These are phyloP conservation scores for Pyrenula massariospora DNA, from an alignment of 495 filamentous ascomycete species.

Conservation along the genomic window DNA sequence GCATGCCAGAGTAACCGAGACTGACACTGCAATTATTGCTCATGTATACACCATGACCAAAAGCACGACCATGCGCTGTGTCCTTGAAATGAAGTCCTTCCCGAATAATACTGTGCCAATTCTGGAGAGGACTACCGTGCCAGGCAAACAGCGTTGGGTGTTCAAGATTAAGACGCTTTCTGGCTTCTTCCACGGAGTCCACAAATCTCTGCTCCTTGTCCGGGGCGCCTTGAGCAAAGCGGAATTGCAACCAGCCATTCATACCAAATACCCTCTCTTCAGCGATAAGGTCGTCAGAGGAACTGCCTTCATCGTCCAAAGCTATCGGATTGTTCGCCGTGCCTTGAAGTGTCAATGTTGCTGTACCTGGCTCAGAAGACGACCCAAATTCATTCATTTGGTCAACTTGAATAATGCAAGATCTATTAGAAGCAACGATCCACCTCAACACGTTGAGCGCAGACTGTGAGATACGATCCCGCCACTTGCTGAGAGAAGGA, in stretches of 20 bases:
- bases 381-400: constrained; percentile 9
- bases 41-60: constrained; percentile 76
- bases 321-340: neutral
- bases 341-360: constrained; percentile 4
- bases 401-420: constrained; percentile 68
- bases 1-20: constrained; percentile 33
- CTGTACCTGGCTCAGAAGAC: neutral
- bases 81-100: constrained; percentile 65
- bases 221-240: constrained; percentile 78
- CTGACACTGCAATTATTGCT: constrained; percentile 46
- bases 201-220: constrained; percentile 84
- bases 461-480: constrained; percentile 48
- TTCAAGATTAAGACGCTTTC: constrained; percentile 20
- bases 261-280: constrained; percentile 52
- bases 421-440: constrained; percentile 86
- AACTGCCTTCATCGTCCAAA: neutral
- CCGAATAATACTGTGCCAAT: constrained; percentile 89
- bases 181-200: constrained; percentile 41
- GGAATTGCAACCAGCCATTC: constrained; percentile 64
- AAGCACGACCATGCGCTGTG: constrained; percentile 51
- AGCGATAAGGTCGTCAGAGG: constrained; percentile 11
- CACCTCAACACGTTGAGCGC: constrained; percentile 64
- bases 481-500: constrained; percentile 45
- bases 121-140: constrained; percentile 65
- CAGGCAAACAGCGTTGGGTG: constrained; percentile 72